Base-by-base conservation (phyloP, 164 flowering plant genomes). In the Macadamia tetraphylla region DNA sequence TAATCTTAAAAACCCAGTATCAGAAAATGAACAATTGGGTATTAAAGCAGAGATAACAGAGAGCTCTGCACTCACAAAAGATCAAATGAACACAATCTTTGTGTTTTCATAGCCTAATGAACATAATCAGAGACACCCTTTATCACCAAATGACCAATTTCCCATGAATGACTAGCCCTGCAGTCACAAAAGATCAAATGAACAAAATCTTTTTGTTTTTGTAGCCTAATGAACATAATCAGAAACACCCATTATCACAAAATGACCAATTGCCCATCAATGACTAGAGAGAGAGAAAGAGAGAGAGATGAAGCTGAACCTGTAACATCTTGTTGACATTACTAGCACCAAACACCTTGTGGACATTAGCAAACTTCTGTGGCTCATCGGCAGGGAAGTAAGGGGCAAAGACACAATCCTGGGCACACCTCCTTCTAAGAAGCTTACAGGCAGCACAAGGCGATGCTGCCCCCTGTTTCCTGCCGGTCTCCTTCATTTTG, bases 371-470 rank as follows among this genome's bases (percentile, higher is more conserved):
- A 63, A 91, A 91, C 79, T 91, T 91, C n/a, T 86, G 89, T 0
- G 97, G 97, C 72, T 91, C 90, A 60, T 88, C 92, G 0, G 94
- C 90, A 0, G 97, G 97, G 69, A 91, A 91, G 67, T 91, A 87
- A 35, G 97, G 97, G 18, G 97, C 88, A 74, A 91, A 91, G 2
- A 88, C 82, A 64, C 97, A 91, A 32, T 87, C 92, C 58, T 80
- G 83, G 1, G 89, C 88, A 65, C 97, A 91, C 62, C 94, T 77
- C 67, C 97, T 63, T 67, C 97, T 65, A 1, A 91, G 85, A 58
- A 91, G 84, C 82, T 91, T 91, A 78, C 97, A 91, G 5, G 97
- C 97, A 0, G 97, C 97, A 68, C 97, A 91, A 13, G 97, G 97
- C 1, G 96, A 79, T 9, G 84, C 68, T 15, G 85, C 76, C 9